Evolutionary conservation across 371 early-diverging fungal species (phyloP), one percentile per base, ranked within the genome.

Genomic region (Vairimorpha necatrix): DNA sequence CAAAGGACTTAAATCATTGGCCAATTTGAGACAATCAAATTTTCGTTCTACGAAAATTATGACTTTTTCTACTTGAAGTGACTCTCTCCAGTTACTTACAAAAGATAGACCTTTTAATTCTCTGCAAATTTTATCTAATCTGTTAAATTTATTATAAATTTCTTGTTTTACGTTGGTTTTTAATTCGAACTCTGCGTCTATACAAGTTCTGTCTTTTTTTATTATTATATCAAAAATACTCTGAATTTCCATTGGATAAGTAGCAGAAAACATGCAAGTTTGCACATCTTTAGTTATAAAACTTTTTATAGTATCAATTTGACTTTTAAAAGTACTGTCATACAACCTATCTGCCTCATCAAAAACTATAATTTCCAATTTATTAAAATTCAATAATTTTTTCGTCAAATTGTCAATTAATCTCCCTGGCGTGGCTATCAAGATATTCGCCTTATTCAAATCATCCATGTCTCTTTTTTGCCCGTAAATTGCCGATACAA

Each of bases 331-430:
- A 39, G 95, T 95, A 91, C 92, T 91, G 82, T 97, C 96, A 75
- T 96, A 90, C 92, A 96, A 93, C 76, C 94, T 90, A 85, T 97
- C 96, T 39, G 95, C 96, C 87, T 98, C 99, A 83, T 98, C 99
- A 90, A 96, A 90, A 16, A 96, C 94, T 14, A 95, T 94, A 91
- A 81, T 91, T 90, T 2, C 90, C 87, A 87, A 90, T 90, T 80
- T 91, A 91, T 80, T 87, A 89, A 69, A 93, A 85, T 0, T 90
- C 90, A 56, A 93, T 87, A 54, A 93, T 92, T 68, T 93, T 80
- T 92, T 92, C 71, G 90, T 89, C 71, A 94, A 87, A 58, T 96
- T 84, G 80, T 94, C 94, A 82, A 89, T 88, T 53, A 96, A 87
- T 82, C 95, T 90, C 78, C 97, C 96, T 0, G 97, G 96, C 4